phyloP scores from a whole-genome alignment of 495 filamentous ascomycete species.

The Penicillium herquei region DNA sequence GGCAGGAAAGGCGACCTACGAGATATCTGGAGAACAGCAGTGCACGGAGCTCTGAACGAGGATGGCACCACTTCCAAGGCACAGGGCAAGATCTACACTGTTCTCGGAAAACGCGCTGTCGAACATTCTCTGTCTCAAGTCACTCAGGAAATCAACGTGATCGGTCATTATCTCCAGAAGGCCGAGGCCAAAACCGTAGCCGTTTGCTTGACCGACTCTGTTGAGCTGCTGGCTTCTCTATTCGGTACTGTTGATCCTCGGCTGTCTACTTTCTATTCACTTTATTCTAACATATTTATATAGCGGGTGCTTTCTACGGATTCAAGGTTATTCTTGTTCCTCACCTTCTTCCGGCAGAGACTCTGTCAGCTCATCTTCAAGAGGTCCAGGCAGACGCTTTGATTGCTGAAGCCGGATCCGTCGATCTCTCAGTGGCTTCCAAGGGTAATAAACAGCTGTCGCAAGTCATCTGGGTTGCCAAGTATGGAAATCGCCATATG shows the following conservation, averaged over 20 bases:
- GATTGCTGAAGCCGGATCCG: conserved; percentile 80
- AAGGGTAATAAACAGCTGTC: conserved; percentile 66
- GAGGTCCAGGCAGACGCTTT: conserved; percentile 73
- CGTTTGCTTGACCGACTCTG: conserved; percentile 88
- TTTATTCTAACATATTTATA: conserved; percentile 13
- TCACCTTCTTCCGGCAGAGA: conserved; percentile 66
- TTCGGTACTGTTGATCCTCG: conserved; percentile 51
- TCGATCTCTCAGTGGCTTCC: conserved; percentile 73
- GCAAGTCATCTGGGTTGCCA: conserved; percentile 89
- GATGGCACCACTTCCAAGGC: conserved; percentile 58
- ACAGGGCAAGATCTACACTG: conserved; percentile 75
- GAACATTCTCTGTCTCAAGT: conserved; percentile 71
- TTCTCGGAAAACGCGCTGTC: conserved; percentile 68
- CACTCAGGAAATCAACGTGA: conserved; percentile 81
- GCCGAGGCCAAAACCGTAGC: conserved; percentile 76
- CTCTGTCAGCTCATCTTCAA: conserved; percentile 66
- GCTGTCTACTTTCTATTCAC: conserved; percentile 4
- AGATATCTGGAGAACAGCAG: conserved; percentile 83
- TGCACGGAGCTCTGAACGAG: conserved; percentile 59
- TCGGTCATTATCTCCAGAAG: conserved; percentile 70
- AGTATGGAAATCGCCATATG: conserved; percentile 86
- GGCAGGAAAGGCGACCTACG: conserved; percentile 87
- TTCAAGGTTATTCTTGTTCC: conserved; percentile 81
- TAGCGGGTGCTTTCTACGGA: conserved; percentile 75
- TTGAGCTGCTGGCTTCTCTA: conserved; percentile 76